Evolutionary conservation across 2,329 filamentous ascomycete species (phyloP), one percentile per base, ranked within the genome.

Genomic region (Simplicillium aogashimaense): DNA sequence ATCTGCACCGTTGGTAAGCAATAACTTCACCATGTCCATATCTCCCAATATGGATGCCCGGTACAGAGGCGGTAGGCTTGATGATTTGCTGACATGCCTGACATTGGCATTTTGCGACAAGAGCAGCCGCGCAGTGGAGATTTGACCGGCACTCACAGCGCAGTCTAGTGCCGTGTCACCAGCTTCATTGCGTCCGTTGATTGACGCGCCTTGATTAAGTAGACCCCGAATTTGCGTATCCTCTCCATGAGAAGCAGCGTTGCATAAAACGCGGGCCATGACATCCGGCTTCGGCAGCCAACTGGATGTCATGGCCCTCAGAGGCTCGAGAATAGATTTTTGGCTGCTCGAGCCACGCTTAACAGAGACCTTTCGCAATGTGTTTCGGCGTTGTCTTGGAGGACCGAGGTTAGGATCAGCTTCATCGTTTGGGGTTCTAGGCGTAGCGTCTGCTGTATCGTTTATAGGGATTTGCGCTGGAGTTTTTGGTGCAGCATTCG

Each of bases 71-170:
- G 50, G 46, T 13, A 36, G 57, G 9, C 36, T 33, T 15, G 33
- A 34, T 29, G 39, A 42, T 16, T 37, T 30, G 18, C 10, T 32
- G 16, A 35, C 33, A 30, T 37, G 38, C 13, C 46, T 51, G 4
- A 43, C 40, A 18, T 52, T 50, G 8, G 50, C 55, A n/a, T 52
- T 54, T 2, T 41, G 32, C 1, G 43, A 29, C 18, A 58, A 18
- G 12, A 59, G 51, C 13, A 53, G 45, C 7, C 47, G 42, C 17
- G 55, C 53, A 12, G 51, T 51, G 10, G 51, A 47, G 4, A 40
- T 17, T 29, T 48, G 45, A 34, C 50, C 38, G 13, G 43, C 43
- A 8, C 42, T 43, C 15, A 51, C 46, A 18, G 52, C 50, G 9
- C 47, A 49, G 15, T 51, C 47, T 9, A 54, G 43, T 3, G 51